Base-by-base conservation (phyloP, 2,329 filamentous ascomycete genomes). In the Penicillium sp. region DNA sequence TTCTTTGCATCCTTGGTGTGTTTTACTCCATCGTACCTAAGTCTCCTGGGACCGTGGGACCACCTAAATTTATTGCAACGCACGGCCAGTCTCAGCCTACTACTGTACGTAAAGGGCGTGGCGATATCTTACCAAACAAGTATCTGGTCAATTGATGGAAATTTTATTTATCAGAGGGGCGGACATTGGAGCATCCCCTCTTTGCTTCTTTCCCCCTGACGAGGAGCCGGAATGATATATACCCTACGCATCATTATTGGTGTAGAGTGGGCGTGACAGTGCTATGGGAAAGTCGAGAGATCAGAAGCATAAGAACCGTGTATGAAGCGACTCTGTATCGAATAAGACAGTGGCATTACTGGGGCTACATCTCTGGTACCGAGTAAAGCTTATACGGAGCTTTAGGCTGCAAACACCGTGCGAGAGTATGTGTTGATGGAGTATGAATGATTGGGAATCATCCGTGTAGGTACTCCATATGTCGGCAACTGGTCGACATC, bases 111-210 rank as follows among this genome's bases (percentile, higher is more conserved):
- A 37, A 14, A 38, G 22, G 50, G 22, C 50, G 17, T 31, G 37
- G 22, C 35, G 28, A 54, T 54, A 38, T 38, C 28, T 50, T 42
- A 31, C 28, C 31, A 49, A 49, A 49, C 45, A 49, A 49, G 45
- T 17, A 49, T 35, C 34, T 35, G 8, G 45, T 45, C 45, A 12
- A 17, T 35, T 31, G 45, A 12, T 49, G 31, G n/a, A 34, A 7
- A n/a, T n/a, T n/a, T n/a, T 35, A 35, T 35, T 35, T 35, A 34
- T 20, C 5, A 49, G 45, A 7, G 10, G n/a, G 17, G 39, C 39
- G 17, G 17, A 20, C 39, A 2, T 42, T 11, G 39, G 28, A 35
- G 45, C 8, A 35, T 35, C 45, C 45, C 15, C 15, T 34, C 31
- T 49, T 49, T 49, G 45, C 45, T 49, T 49, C 15, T 49, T 49